These are phyloP conservation scores for Blastobotrys robertii DNA, from an alignment of 805 yeast genomes.

Conservation along the genomic window DNA sequence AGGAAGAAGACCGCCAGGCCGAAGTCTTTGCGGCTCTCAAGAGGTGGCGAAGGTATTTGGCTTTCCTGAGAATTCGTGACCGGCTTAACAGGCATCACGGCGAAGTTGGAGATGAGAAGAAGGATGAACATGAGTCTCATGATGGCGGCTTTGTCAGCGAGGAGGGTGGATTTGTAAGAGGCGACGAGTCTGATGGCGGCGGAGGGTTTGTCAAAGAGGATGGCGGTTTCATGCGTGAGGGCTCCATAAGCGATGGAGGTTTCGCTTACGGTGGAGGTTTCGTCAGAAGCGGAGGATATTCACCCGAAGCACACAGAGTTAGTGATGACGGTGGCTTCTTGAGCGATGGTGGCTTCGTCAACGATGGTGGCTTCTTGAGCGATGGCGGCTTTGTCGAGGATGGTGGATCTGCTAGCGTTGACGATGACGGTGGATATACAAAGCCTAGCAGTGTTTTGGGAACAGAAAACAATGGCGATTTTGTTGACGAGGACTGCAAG, in stretches of 20 bases:
- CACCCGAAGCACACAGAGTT: slow-evolving; percentile 9
- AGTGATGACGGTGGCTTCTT: not conserved
- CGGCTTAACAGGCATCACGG: slow-evolving; percentile 19
- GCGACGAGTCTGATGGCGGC: not conserved
- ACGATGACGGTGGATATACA: slow-evolving; percentile 4
- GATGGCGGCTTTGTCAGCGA: too few relatives aligned
- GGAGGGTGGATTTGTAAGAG: slow-evolving; percentile 1
- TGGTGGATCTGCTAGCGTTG: not conserved
- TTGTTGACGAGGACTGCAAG: not conserved
- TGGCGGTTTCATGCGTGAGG: slow-evolving; percentile 1
- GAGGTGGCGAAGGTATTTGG: slow-evolving; percentile 28
- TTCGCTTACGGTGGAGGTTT: slow-evolving; percentile 21
- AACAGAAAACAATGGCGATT: not conserved
- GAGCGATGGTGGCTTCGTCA: slow-evolving; percentile 4
- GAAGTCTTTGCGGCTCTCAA: slow-evolving; percentile 33
- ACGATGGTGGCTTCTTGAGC: slow-evolving; percentile 1
- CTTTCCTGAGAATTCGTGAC: slow-evolving; percentile 23
- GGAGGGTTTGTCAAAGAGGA: not conserved
- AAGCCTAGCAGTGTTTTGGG: not conserved
- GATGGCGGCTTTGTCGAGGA: not conserved
- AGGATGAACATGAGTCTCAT: slow-evolving; percentile 2
- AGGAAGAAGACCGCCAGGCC: slow-evolving; percentile 34
- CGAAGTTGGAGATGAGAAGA: slow-evolving; percentile 4
- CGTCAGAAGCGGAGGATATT: too few relatives aligned
- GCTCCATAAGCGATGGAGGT: slow-evolving; percentile 5